phyloP scores from a whole-genome alignment of 2,329 filamentous ascomycete genomes.

The Talaromyces sp. region DNA sequence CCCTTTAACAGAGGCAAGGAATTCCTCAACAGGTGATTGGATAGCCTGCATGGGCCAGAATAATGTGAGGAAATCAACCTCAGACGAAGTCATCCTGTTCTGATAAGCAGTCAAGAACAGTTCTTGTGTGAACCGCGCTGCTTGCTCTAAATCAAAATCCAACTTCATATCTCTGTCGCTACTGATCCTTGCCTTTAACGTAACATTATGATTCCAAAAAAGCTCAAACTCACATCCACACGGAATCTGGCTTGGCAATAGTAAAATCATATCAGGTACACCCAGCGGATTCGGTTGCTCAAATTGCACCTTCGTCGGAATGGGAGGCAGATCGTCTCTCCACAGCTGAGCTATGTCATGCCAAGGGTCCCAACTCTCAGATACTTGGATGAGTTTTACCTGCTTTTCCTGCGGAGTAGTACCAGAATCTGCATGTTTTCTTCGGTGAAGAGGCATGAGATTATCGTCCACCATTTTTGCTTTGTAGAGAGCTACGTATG shows the following conservation, averaged over 20 bases:
- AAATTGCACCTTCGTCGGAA: slow-evolving; percentile 24
- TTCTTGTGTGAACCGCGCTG: slow-evolving; percentile 21
- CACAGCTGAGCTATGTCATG: slow-evolving; percentile 32
- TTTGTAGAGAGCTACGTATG: slow-evolving; percentile 67
- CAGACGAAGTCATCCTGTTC: slow-evolving; percentile 19
- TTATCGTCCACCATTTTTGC: slow-evolving; percentile 74
- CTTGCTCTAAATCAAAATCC: slow-evolving; percentile 13
- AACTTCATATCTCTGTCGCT: slow-evolving; percentile 8
- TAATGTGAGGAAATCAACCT: slow-evolving; percentile 23
- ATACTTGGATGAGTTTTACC: slow-evolving; percentile 28
- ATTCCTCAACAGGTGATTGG: slow-evolving; percentile 18
- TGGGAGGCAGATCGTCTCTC: slow-evolving; percentile 20
- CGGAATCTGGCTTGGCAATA: slow-evolving; percentile 26
- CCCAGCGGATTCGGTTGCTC: slow-evolving; percentile 13
- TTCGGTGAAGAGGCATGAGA: slow-evolving; percentile 61
- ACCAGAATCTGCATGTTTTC: slow-evolving; percentile 38
- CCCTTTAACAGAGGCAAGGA: slow-evolving; percentile 23
- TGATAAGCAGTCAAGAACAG: slow-evolving; percentile 24
- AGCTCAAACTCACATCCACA: slow-evolving; percentile 26
- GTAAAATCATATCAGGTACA: slow-evolving; percentile 24
- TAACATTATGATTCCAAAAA: slow-evolving; percentile 30
- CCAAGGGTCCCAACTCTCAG: slow-evolving; percentile 40
- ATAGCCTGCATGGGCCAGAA: slow-evolving; percentile 22
- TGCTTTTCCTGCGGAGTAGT: slow-evolving; percentile 25
- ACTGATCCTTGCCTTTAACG: slow-evolving; percentile 22